Conservation (phyloP, 305 asterid genomes). For the Fraxinus baroniana region DNA sequence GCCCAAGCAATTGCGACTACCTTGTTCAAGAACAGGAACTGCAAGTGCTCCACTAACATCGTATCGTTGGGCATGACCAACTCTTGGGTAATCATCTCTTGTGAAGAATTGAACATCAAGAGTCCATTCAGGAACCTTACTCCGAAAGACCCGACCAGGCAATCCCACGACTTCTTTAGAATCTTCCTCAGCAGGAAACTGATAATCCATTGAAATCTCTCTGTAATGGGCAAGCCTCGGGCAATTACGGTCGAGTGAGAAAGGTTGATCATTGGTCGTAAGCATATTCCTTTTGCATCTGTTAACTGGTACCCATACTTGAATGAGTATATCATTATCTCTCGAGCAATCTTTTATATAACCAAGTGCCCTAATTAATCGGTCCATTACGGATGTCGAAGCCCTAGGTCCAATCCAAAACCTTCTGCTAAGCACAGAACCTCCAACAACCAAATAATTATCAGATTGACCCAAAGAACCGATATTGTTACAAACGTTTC, state of each 20-base stretch:
- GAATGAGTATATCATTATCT: conserved; percentile 59
- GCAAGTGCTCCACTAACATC: conserved; percentile 81
- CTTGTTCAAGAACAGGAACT: conserved; percentile 76
- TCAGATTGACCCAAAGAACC: conserved; percentile 30
- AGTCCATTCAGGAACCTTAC: conserved; percentile 81
- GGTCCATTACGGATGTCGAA: conserved; percentile 59
- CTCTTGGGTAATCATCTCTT: conserved; percentile 69
- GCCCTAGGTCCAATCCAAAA: conserved; percentile 74
- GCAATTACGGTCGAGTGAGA: conserved; percentile 53
- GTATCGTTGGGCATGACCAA: conserved; percentile 57
- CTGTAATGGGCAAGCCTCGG: conserved; percentile 64
- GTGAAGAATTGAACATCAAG: conserved; percentile 76
- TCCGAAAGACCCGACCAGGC: conserved; percentile 75
- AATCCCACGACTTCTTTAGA: conserved; percentile 57
- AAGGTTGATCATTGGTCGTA: conserved; percentile 60
- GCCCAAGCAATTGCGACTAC: conserved; percentile 70
- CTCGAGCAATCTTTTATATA: conserved; percentile 50
- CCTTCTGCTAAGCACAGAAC: conserved; percentile 39
- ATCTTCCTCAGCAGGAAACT: conserved; percentile 65
- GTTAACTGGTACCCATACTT: conserved; percentile 73
- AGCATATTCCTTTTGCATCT: conserved; percentile 54
- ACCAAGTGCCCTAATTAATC: conserved; percentile 60
- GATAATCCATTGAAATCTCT: conserved; percentile 56
- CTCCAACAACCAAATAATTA: conserved; percentile 29
- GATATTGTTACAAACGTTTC: conserved; percentile 22